Evolutionary conservation across 331 rosid species (phyloP).

Genomic region (Acacia pycnantha): DNA sequence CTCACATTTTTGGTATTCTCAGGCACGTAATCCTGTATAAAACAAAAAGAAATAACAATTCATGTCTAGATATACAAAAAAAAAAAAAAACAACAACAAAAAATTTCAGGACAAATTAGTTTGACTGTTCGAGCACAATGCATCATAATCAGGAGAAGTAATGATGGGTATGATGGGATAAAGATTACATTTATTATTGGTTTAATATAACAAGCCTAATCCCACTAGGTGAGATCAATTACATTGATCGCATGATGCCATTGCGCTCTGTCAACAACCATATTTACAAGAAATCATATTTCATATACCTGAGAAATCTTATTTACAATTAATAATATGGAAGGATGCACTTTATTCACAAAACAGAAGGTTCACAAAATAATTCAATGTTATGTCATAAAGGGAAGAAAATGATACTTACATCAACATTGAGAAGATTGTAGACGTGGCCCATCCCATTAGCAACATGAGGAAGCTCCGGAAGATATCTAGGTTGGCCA

Average conservation of each 20-base stretch:
- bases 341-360: not conserved
- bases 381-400: not conserved
- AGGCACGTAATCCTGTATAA: conserved; percentile 74
- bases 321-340: conserved; percentile 2
- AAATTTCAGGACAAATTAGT: not conserved
- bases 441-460: conserved; percentile 76
- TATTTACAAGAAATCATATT: too few relatives aligned
- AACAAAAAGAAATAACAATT: conserved; percentile 14
- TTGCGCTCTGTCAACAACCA: too few relatives aligned
- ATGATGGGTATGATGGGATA: not conserved
- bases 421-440: conserved; percentile 84
- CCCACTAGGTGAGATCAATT: too few relatives aligned
- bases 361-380: not conserved
- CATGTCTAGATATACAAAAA: not conserved
- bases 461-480: conserved; percentile 70
- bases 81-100: too few relatives aligned
- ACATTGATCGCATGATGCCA: too few relatives aligned
- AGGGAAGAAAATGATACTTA: conserved; percentile 35
- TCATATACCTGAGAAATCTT: not conserved
- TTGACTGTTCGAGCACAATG: not conserved
- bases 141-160: conserved; percentile 1
- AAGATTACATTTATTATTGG: not conserved
- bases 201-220: too few relatives aligned
- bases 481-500: conserved; percentile 66
- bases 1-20: conserved; percentile 61